These are phyloP conservation scores for Paecilomyces niveus DNA, from an alignment of 2,329 filamentous ascomycete species.

Conservation along the genomic window DNA sequence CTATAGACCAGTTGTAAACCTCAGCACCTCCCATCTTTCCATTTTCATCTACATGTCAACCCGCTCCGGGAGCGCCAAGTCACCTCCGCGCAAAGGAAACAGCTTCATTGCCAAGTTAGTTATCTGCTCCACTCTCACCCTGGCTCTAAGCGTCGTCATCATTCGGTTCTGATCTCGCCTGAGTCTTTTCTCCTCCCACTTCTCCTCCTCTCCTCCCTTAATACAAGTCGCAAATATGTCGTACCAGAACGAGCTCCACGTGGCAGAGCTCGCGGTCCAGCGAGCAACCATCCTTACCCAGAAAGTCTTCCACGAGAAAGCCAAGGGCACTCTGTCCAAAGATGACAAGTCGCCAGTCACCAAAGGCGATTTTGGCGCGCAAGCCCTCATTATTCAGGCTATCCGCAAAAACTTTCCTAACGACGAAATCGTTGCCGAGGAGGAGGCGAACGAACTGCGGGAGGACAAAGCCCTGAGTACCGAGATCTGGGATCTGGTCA, in stretches of 20 bases:
- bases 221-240: slow-evolving; percentile 29
- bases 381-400: slow-evolving; percentile 89
- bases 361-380: slow-evolving; percentile 94
- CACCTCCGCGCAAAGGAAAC: slow-evolving; percentile 13
- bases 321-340: slow-evolving; percentile 91
- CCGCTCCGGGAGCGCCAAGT: slow-evolving; percentile 5
- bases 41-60: background rate
- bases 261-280: slow-evolving; percentile 84
- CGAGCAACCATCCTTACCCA: slow-evolving; percentile 70
- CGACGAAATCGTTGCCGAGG: slow-evolving; percentile 90
- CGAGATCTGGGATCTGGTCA: slow-evolving; percentile 79
- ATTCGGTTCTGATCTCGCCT: slow-evolving; percentile 31
- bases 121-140: slow-evolving; percentile 33
- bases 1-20: background rate
- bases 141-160: slow-evolving; percentile 36
- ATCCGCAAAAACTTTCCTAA: slow-evolving; percentile 82
- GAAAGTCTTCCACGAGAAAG: slow-evolving; percentile 75
- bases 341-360: slow-evolving; percentile 95
- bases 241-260: slow-evolving; percentile 71
- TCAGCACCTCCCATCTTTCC: too few relatives aligned
- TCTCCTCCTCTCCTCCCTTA: slow-evolving; percentile 14
- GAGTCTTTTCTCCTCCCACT: slow-evolving; percentile 27
- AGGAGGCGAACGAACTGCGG: slow-evolving; percentile 77
- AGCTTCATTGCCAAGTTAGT: slow-evolving; percentile 23
- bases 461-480: slow-evolving; percentile 61